Evolutionary conservation across 306 rosid genomes (phyloP), one percentile per base, ranked within the genome.

Genomic region (Crotalaria pallida): DNA sequence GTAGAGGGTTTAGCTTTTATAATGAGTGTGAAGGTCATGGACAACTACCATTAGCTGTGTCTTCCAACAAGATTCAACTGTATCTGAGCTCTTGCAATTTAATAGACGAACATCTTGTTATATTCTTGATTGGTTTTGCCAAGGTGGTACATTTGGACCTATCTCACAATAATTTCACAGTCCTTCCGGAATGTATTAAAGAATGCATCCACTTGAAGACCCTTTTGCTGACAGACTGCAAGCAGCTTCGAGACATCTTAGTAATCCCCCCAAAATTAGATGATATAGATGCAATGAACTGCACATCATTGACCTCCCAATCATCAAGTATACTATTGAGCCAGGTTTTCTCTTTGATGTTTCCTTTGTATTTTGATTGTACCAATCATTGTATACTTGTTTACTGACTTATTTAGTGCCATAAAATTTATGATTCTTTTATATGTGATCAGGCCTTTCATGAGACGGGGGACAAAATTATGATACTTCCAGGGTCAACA

Each of bases 221-320:
- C 22, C 49, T 59, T 22, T 11, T 5, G 7, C 31, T 72, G 23
- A 24, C 1, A 36, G n/a, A 29, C 5, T 72, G 77, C 26, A 33
- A 48, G 26, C 50, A 47, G 50, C 69, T 72, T 59, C 2, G 10
- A 31, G 41, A 72, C 19, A 72, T 72, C 22, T 23, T 16, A 9
- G 26, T 12, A 26, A 33, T 72, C 13, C 77, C 77, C 6, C 69
- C 59, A 8, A 19, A 59, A 8, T 21, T 59, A 19, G 4, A 21
- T 31, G 33, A 19, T 0, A 34, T 69, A 40, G 26, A 55, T 23
- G 74, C 74, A 69, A 11, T 41, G 18, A 55, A 55, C 55, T 69
- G 74, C 65, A 53, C 74, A 69, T 69, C 74, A 40, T 34, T 72
- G 69, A 60, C 69, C 36, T n/a, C 50, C 26, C 19, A 48, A 5